Base-by-base conservation (phyloP, 495 filamentous ascomycete genomes). In the Endocarpon pusillum region DNA sequence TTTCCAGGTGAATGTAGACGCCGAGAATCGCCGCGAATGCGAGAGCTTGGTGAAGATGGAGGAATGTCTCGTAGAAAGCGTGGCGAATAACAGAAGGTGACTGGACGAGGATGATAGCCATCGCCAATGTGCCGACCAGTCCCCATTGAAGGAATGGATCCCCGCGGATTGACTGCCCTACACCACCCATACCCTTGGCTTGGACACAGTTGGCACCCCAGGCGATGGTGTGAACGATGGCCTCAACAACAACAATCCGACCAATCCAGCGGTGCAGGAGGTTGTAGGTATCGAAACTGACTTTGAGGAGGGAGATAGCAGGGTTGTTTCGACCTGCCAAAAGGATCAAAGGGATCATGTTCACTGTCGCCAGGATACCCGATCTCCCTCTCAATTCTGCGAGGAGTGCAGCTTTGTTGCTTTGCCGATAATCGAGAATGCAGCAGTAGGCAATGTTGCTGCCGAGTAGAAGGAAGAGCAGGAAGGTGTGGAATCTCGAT, bases 261-360 rank as follows among this genome's bases (percentile, higher is more conserved):
- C 87, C 89, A 35, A 96, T 74, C 87, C 89, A 97, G 23, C 89
- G 75, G 53, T 97, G 89, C 19, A 96, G 57, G 19, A 94, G 62
- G 53, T 94, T 96, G 65, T 84, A 94, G 0, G 86, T 93, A 58
- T 97, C 91, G 55, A 94, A 97, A 52, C 81, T 87, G 55, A 96
- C 73, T 19, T 72, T 73, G 42, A 93, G 62, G 10, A 92, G 53
- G 4, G 61, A 50, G 40, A 94, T 94, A n/a, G 94, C 58, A 11
- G 82, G 82, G 50, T 93, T 96, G 59, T 96, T 96, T 43, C 87
- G 75, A 15, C 83, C 74, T 11, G 85, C 87, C 38, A 94, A 69
- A 35, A 96, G 59, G 42, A 97, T 69, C 15, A 93, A 66, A 4
- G 84, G 82, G n/a, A 94, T 67, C 76, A 96, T 78, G 53, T 92